Evolutionary conservation across 805 yeast genomes (phyloP).

Genomic region (Wickerhamiella bombiphila): DNA sequence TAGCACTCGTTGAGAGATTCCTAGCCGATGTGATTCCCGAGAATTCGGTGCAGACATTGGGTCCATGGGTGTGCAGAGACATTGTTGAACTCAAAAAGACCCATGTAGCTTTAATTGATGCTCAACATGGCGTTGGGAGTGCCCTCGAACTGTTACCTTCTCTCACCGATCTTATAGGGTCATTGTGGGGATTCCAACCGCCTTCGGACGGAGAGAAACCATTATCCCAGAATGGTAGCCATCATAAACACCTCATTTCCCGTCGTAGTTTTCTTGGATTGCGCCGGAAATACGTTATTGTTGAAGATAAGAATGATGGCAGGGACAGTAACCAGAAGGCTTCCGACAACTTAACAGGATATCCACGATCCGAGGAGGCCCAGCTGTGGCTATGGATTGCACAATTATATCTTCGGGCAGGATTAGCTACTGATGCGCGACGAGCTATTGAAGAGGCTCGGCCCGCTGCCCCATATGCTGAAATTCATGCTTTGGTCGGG

Average conservation of each 20-base stretch:
- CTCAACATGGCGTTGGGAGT: conserved; percentile 39
- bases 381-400: conserved; percentile 57
- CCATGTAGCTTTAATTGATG: conserved; percentile 54
- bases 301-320: neutral
- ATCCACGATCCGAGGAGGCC: conserved; percentile 3
- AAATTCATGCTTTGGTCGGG: conserved; percentile 4
- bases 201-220: conserved; percentile 1
- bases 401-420: conserved; percentile 43
- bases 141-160: conserved; percentile 54
- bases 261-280: neutral
- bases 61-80: conserved; percentile 15
- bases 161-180: conserved; percentile 43
- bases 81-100: conserved; percentile 55
- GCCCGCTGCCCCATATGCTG: conserved; percentile 32
- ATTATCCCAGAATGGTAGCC: neutral
- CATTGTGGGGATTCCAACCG: conserved; percentile 23
- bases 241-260: neutral
- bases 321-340: neutral
- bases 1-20: conserved; percentile 41
- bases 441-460: conserved; percentile 64
- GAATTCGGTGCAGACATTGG: conserved; percentile 29
- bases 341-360: neutral
- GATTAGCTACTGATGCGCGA: conserved; percentile 44
- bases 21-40: conserved; percentile 28
- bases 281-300: neutral